Base-by-base conservation (phyloP, 306 rosid genomes). In the Cercis canadensis region DNA sequence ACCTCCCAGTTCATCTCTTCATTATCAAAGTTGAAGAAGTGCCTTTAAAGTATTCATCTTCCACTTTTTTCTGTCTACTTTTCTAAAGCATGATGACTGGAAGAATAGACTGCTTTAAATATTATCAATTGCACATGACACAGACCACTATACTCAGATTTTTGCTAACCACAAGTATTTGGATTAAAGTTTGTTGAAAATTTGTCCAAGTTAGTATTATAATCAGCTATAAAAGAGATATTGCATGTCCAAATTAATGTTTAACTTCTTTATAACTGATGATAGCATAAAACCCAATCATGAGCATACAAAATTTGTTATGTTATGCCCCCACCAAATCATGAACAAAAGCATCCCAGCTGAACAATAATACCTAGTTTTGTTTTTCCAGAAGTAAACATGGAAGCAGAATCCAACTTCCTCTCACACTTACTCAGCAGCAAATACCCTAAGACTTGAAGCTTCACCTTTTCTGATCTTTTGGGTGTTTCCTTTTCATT, bases 111-210 rank as follows among this genome's bases (percentile, higher is more conserved):
- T 43, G 33, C 21, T 18, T 67, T n/a, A 13, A 37, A 40, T 39
- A 67, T n/a, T 12, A 53, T 21, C 24, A 53, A 67, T 16, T 45
- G 46, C 54, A 69, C 16, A 56, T 6, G 45, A 54, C 47, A 47
- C 39, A 40, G 46, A 45, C 34, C 59, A 59, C 5, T 4, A 32
- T 14, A 13, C 0, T 17, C 14, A 31, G 10, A 15, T 7, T 14
- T n/a, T 41, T 12, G 41, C 40, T n/a, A 18, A 51, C 10, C 21
- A 39, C 51, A 47, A 39, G 13, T 9, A 8, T 8, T 37, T 24
- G 18, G 46, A 66, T 66, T 69, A 6, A 36, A 36, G 2, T 24
- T 65, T 11, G 40, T 21, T 39, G 52, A 52, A n/a, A n/a, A 14
- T 21, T 39, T 14, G 39, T 41, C 73, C 73, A 67, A 19, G 43